Evolutionary conservation across 2,329 filamentous ascomycete species (phyloP).

Genomic region (Phoma sp.): DNA sequence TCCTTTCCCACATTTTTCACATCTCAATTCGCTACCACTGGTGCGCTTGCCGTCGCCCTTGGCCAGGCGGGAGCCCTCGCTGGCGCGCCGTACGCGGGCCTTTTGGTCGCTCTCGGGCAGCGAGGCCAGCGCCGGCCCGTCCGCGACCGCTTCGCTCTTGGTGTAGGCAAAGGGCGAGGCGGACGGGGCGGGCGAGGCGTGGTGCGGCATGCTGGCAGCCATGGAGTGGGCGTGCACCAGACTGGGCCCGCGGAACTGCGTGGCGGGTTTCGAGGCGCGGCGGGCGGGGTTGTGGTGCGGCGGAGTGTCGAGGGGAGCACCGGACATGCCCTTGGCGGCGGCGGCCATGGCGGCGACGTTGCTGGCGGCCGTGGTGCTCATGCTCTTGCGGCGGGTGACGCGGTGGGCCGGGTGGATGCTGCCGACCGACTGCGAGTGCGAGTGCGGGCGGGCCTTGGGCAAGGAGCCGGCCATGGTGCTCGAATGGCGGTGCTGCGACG

Average conservation of each 20-base stretch:
- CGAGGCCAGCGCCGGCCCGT: conserved; percentile 66
- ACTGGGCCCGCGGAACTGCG: conserved; percentile 55
- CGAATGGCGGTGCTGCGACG: conserved; percentile 55
- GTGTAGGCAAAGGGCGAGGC: conserved; percentile 45
- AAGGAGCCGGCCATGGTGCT: conserved; percentile 65
- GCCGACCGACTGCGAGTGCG: conserved; percentile 79
- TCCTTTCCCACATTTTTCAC: conserved; percentile 97
- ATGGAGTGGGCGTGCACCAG: conserved; percentile 56
- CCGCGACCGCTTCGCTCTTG: conserved; percentile 67
- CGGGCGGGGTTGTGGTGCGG: conserved; percentile 61
- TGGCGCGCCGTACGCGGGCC: conserved; percentile 68
- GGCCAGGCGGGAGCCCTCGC: conserved; percentile 82
- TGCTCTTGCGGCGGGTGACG: conserved; percentile 91
- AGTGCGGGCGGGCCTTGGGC: conserved; percentile 75
- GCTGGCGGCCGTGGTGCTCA: conserved; percentile 74
- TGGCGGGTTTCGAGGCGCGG: conserved; percentile 67
- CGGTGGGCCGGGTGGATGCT: conserved; percentile 82
- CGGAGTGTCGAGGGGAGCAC: conserved; percentile 62
- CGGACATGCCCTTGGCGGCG: conserved; percentile 67
- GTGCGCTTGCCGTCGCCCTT: conserved; percentile 82
- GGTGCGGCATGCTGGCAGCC: conserved; percentile 71
- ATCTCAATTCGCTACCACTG: conserved; percentile 85
- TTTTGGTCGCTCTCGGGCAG: conserved; percentile 57
- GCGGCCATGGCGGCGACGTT: conserved; percentile 79
- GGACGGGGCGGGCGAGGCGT: conserved; percentile 27